Conservation (phyloP, 2,329 filamentous ascomycete genomes). For the Gaeumannomyces tritici region DNA sequence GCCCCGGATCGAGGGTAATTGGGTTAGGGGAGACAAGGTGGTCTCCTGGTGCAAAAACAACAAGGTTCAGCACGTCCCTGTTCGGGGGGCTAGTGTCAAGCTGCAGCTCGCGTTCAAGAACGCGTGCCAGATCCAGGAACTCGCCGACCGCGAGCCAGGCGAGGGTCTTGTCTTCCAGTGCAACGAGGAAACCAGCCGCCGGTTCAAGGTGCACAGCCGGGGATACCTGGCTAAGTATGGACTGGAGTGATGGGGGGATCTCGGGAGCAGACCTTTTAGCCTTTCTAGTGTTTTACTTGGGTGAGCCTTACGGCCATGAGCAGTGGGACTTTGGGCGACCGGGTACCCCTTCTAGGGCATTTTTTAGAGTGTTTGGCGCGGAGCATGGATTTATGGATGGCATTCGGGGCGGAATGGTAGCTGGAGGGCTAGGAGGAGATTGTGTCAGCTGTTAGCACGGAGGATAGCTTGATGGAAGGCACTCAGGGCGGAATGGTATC, state of each 20-base stretch:
- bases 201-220: slow-evolving; percentile 5
- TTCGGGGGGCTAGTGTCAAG: slow-evolving; percentile 9
- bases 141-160: not conserved
- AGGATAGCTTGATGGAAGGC: no score
- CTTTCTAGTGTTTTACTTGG: not conserved
- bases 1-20: not conserved
- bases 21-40: not conserved
- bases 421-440: no score
- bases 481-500: no score
- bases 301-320: no score
- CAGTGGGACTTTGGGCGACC: no score
- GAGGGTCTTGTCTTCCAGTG: slow-evolving; percentile 6
- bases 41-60: not conserved
- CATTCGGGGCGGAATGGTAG: no score
- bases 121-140: not conserved
- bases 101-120: not conserved
- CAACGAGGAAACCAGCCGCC: not conserved
- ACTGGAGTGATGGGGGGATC: not conserved
- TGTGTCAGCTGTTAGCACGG: no score
- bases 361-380: no score
- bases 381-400: no score
- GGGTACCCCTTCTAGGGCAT: no score
- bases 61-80: slow-evolving; percentile 12
- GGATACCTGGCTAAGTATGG: not conserved
- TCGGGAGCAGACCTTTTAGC: not conserved